A percentile compares a stretch with the other conserved stretches of the same genome.
These are phyloP conservation scores for Anthracocystis setariae DNA, from an alignment of 1,284 basidiomycete genomes.

Conservation along the genomic window DNA sequence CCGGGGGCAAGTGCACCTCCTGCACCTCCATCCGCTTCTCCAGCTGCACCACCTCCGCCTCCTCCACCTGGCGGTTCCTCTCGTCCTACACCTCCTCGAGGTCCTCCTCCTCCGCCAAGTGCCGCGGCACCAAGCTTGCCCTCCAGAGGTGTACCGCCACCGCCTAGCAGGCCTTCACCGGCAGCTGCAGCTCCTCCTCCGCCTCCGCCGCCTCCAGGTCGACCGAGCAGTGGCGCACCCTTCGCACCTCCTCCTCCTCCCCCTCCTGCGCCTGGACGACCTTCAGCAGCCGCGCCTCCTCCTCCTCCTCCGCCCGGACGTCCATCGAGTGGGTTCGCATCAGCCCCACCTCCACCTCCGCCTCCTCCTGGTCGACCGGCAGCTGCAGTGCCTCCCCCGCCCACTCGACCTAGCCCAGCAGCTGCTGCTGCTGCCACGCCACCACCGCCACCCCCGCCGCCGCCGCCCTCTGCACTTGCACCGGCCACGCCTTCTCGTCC, in stretches of 20 bases:
- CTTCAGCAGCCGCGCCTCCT: slow-evolving; percentile 22
- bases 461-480: slow-evolving; percentile 14
- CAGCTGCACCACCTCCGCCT: slow-evolving; percentile 27
- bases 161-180: slow-evolving; percentile 35
- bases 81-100: slow-evolving; percentile 24
- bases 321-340: slow-evolving; percentile 6
- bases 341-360: slow-evolving; percentile 27
- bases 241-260: slow-evolving; percentile 37
- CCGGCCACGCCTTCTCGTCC: slow-evolving; percentile 22
- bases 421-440: slow-evolving; percentile 6
- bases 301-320: slow-evolving; percentile 22
- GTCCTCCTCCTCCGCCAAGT: slow-evolving; percentile 40
- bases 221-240: slow-evolving; percentile 9
- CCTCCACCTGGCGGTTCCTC: slow-evolving; percentile 21
- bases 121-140: slow-evolving; percentile 39
- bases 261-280: slow-evolving; percentile 31
- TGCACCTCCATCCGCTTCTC: slow-evolving; percentile 21
- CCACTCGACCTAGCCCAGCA: slow-evolving; percentile 17
- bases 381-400: slow-evolving; percentile 15
- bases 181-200: slow-evolving; percentile 28
- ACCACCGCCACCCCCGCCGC: slow-evolving; percentile 9
- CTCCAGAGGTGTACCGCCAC: slow-evolving; percentile 41
- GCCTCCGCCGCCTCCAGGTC: slow-evolving; percentile 35
- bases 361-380: slow-evolving; percentile 24
- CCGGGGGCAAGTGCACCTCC: slow-evolving; percentile 31